phyloP scores from a whole-genome alignment of 2,329 filamentous ascomycete species.

The Pseudocercospora fuligena region DNA sequence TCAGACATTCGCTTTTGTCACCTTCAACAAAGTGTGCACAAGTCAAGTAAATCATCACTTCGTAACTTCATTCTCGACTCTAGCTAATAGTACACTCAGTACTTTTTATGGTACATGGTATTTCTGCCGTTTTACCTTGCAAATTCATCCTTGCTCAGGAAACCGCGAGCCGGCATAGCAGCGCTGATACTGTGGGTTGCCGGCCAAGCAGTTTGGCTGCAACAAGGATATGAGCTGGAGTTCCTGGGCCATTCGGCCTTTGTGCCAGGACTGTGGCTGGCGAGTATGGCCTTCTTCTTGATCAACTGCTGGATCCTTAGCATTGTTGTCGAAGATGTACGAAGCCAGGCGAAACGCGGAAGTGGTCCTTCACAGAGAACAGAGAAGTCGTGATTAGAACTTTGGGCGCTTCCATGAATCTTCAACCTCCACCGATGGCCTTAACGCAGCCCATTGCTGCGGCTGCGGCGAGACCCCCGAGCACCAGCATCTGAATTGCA shows the following conservation, averaged over 20 bases:
- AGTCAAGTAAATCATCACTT: constrained; percentile 71
- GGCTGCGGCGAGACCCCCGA: constrained; percentile 68
- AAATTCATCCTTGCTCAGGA: constrained; percentile 70
- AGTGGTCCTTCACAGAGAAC: not conserved
- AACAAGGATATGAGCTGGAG: constrained; percentile 57
- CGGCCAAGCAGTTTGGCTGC: constrained; percentile 64
- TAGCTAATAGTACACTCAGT: constrained; percentile 59
- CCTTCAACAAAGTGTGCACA: constrained; percentile 98
- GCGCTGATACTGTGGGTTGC: constrained; percentile 75
- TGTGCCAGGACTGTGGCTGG: constrained; percentile 78
- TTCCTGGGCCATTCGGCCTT: constrained; percentile 79
- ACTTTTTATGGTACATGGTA: constrained; percentile 97
- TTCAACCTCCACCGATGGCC: constrained; percentile 48
- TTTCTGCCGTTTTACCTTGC: constrained; percentile 92
- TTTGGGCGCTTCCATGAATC: constrained; percentile 1
- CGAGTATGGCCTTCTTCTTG: constrained; percentile 78
- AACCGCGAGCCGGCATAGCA: constrained; percentile 63
- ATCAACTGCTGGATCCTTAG: constrained; percentile 88
- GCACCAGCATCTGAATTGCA: constrained; percentile 66
- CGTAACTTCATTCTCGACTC: not conserved
- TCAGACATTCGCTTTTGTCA: constrained; percentile 95
- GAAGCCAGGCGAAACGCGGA: constrained; percentile 15
- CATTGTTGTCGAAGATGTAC: constrained; percentile 73
- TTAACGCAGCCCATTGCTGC: constrained; percentile 68
- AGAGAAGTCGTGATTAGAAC: constrained; percentile 22